Percentiles rank a stretch among this genome's conserved stretches.
Evolutionary conservation across 495 filamentous ascomycete genomes (phyloP).

Genomic region (Podospora bellae-mahoneyi): DNA sequence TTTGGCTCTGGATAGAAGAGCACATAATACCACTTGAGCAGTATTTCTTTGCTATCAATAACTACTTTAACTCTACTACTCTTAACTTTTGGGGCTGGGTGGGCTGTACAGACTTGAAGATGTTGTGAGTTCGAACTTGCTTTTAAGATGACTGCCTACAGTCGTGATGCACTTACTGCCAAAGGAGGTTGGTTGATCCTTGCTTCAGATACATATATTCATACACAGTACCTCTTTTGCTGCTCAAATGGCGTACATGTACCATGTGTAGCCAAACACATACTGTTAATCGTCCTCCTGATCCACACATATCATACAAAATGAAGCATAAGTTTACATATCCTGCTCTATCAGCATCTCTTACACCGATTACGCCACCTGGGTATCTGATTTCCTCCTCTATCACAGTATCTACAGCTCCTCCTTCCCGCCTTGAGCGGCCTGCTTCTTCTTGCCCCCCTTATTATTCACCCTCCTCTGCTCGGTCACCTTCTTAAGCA

Average conservation of each 20-base stretch:
- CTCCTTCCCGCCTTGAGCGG: constrained; percentile 18
- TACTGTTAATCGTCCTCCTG: too few species aligned
- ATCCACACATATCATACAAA: too few species aligned
- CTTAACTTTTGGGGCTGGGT: background rate
- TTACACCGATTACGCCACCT: background rate
- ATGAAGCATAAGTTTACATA: background rate
- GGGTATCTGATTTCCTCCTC: background rate
- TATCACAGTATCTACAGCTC: constrained; percentile 17
- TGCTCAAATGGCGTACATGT: too few species aligned
- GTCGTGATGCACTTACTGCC: too few species aligned
- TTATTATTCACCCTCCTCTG: constrained; percentile 23
- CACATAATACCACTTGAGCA: background rate
- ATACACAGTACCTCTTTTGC: too few species aligned
- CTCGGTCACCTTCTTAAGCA: constrained; percentile 25
- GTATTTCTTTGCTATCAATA: background rate
- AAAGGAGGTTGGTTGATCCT: too few species aligned
- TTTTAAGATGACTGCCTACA: too few species aligned
- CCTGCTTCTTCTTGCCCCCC: background rate
- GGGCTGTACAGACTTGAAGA: too few species aligned
- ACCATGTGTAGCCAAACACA: too few species aligned
- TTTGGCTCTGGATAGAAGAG: background rate
- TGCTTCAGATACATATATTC: too few species aligned
- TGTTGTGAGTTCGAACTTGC: too few species aligned
- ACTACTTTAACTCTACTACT: background rate
- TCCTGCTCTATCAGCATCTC: background rate